Evolutionary conservation across 257 asterid species (phyloP).

Genomic region (Echites panduratus): DNA sequence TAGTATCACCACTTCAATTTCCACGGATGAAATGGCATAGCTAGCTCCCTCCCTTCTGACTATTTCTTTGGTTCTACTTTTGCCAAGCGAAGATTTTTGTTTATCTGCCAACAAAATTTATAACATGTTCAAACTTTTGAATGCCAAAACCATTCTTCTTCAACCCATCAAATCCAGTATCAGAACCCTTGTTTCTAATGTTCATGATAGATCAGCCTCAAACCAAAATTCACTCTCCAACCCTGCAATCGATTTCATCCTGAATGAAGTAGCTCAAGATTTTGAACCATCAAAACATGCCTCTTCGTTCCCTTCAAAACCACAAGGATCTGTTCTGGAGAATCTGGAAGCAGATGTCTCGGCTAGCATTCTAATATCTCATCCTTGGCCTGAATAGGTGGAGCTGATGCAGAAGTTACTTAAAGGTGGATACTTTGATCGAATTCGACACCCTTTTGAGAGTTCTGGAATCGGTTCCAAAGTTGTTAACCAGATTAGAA

Average conservation of each 20-base stretch:
- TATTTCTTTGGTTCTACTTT: background rate
- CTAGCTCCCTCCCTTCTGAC: background rate
- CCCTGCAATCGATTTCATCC: slow-evolving; percentile 63
- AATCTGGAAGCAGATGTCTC: slow-evolving; percentile 22
- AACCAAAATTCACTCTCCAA: slow-evolving; percentile 27
- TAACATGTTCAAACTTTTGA: slow-evolving; percentile 16
- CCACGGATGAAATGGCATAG: background rate
- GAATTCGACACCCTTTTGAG: slow-evolving; percentile 55
- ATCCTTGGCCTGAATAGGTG: slow-evolving; percentile 91
- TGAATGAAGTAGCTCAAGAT: slow-evolving; percentile 40
- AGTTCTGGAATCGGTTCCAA: slow-evolving; percentile 36
- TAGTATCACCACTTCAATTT: background rate
- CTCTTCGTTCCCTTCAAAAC: slow-evolving; percentile 10
- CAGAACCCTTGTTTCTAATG: slow-evolving; percentile 24
- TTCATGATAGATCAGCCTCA: slow-evolving; percentile 24
- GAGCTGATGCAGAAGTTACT: slow-evolving; percentile 51
- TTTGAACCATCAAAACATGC: slow-evolving; percentile 11
- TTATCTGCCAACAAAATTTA: background rate
- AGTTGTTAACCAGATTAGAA: slow-evolving; percentile 60
- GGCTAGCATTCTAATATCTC: slow-evolving; percentile 34
- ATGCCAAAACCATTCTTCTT: slow-evolving; percentile 19
- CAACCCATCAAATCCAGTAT: slow-evolving; percentile 31
- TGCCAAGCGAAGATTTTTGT: background rate
- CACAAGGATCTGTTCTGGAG: slow-evolving; percentile 18
- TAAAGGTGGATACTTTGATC: slow-evolving; percentile 56